Evolutionary conservation across 495 filamentous ascomycete genomes (phyloP), one percentile per base, ranked within the genome.

Genomic region (Podospora bellae-mahoneyi): DNA sequence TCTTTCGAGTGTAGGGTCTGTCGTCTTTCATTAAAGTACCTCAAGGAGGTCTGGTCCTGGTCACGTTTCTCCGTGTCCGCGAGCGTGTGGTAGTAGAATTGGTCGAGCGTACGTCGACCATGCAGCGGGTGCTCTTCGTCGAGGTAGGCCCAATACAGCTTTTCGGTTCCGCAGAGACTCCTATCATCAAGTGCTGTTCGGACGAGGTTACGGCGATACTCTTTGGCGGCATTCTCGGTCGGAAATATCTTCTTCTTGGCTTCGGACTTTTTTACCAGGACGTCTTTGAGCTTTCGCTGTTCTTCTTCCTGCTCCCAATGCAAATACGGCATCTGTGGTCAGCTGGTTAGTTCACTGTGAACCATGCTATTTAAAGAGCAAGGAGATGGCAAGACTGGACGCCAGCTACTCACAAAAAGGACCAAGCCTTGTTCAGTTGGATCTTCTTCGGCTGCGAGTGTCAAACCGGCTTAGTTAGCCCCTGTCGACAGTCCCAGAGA

Each of bases 61-160:
- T 72, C 70, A 13, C 70, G 34, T 7, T 67, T 61, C 61, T 72
- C 66, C 34, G 70, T 72, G 16, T 67, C 68, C 54, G 64, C 64
- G 2, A 72, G 55, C 66, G 66, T 72, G 64, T 72, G 68, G 60
- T 72, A 69, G 0, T 64, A 66, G 30, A 72, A 72, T 55, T 72
- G 70, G 39, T 72, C 70, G 2, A 72, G 66, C 2, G 70, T 72
- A 2, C 70, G 64, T 6, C 70, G 70, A 27, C 66, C 68, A 56
- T 72, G 70, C 4, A 72, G 13, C 18, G 55, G 39, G 15, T 48
- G 39, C 39, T 48, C 39, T 16, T 48, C 39, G 15, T 48, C 39
- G 5, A 48, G 39, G 13, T 48, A 48, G 2, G 9, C 15, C 39
- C 39, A 48, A 48, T 48, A 48, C 2, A 48, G 39, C 39, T 48